Percentiles rank a stretch among this genome's conserved stretches.
phyloP scores from a whole-genome alignment of 139 green algal genomes.

The Pedinophyceae sp. region DNA sequence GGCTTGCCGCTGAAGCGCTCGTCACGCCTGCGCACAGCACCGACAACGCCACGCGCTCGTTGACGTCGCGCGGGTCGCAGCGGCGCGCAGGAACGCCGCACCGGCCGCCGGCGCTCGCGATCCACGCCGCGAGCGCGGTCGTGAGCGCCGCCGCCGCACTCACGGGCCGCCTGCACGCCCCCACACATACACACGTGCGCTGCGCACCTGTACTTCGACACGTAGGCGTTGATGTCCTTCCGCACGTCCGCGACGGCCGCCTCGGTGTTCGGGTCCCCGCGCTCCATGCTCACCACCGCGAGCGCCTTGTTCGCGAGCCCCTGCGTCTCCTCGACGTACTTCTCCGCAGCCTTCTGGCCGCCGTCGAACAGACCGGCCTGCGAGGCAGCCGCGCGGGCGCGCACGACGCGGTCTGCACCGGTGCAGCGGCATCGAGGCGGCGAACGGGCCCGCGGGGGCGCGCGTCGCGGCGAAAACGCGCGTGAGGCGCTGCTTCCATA shows the following conservation, averaged over 20 bases:
- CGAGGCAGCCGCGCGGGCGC: slow-evolving; percentile 44
- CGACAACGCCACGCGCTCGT: neutral
- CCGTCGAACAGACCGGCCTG: slow-evolving; percentile 41
- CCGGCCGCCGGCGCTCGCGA: slow-evolving; percentile 26
- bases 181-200: neutral
- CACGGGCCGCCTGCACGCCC: neutral
- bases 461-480: too few species aligned
- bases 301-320: neutral
- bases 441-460: slow-evolving; percentile 12
- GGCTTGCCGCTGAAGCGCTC: slow-evolving; percentile 44
- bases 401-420: slow-evolving; percentile 16
- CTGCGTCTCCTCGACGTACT: slow-evolving; percentile 39
- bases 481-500: too few species aligned
- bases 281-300: neutral
- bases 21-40: slow-evolving; percentile 21
- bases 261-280: slow-evolving; percentile 33
- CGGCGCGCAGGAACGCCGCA: slow-evolving; percentile 59
- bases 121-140: neutral
- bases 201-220: neutral
- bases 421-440: slow-evolving; percentile 8
- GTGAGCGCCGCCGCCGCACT: neutral
- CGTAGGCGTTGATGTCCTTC: slow-evolving; percentile 46
- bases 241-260: slow-evolving; percentile 41
- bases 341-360: slow-evolving; percentile 16
- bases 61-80: slow-evolving; percentile 2